Conservation (phyloP, 1,284 basidiomycete species). For the Ustilago sp. region DNA sequence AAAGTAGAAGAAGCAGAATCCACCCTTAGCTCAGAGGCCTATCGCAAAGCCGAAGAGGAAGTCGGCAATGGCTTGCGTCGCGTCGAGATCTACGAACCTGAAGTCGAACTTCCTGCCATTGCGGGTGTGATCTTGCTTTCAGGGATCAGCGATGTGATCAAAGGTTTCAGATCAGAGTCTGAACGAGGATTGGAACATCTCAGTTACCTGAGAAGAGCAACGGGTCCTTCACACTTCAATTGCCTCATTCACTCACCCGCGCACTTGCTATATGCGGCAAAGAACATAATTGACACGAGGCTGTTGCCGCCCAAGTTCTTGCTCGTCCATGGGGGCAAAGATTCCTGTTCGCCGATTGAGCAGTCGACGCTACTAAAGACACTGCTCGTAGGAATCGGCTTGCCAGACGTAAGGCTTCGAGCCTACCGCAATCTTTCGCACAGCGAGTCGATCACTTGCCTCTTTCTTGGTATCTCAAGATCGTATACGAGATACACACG, state of each 20-base stretch:
- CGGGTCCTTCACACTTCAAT: conserved; percentile 69
- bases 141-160: conserved; percentile 70
- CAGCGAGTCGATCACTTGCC: conserved; percentile 65
- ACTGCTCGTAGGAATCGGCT: conserved; percentile 70
- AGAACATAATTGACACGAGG: conserved; percentile 68
- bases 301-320: conserved; percentile 69
- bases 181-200: conserved; percentile 70
- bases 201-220: conserved; percentile 67
- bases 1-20: conserved; percentile 38
- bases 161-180: conserved; percentile 69
- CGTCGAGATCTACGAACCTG: conserved; percentile 69
- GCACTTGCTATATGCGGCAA: conserved; percentile 70
- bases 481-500: conserved; percentile 67
- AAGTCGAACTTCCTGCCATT: conserved; percentile 67
- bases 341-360: conserved; percentile 68
- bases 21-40: conserved; percentile 33
- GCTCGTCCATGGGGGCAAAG: conserved; percentile 70
- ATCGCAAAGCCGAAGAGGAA: conserved; percentile 50
- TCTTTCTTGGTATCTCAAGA: conserved; percentile 63
- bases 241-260: conserved; percentile 71
- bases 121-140: conserved; percentile 70
- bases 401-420: conserved; percentile 66
- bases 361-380: conserved; percentile 70
- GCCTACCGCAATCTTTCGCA: conserved; percentile 69
- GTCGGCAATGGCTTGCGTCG: conserved; percentile 63